These are phyloP conservation scores for Populus simonii DNA, from an alignment of 345 rosid genomes.

Conservation along the genomic window DNA sequence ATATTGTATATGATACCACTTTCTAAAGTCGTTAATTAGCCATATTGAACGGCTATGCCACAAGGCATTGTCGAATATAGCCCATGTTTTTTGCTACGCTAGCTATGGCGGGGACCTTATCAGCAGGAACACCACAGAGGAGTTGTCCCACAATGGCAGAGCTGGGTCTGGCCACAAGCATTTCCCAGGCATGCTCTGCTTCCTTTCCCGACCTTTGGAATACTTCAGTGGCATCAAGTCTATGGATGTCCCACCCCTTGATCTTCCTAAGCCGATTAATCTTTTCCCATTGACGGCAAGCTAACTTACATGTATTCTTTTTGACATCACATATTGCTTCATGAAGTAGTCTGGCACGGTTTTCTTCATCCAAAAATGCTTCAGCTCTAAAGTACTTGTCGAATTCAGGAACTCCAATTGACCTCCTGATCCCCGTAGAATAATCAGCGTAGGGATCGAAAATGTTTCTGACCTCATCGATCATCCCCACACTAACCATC, in stretches of 20 bases:
- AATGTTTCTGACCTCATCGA: slow-evolving; percentile 56
- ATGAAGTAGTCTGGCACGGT: slow-evolving; percentile 28
- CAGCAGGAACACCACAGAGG: slow-evolving; percentile 22
- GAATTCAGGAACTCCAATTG: slow-evolving; percentile 78
- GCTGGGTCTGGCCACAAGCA: slow-evolving; percentile 54
- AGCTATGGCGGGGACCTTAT: background rate
- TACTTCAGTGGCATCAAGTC: slow-evolving; percentile 65
- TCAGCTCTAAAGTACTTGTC: slow-evolving; percentile 48
- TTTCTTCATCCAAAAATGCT: slow-evolving; percentile 26
- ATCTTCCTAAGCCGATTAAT: slow-evolving; percentile 45
- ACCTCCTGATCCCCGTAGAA: slow-evolving; percentile 45
- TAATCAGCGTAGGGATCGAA: slow-evolving; percentile 40
- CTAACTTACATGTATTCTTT: slow-evolving; percentile 48
- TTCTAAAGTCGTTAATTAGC: too few relatives aligned
- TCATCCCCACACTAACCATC: slow-evolving; percentile 69
- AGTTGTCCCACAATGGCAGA: slow-evolving; percentile 52
- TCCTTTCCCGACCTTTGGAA: slow-evolving; percentile 37
- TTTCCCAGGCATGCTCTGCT: slow-evolving; percentile 64
- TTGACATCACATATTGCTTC: slow-evolving; percentile 56
- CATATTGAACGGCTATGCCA: slow-evolving; percentile 19
- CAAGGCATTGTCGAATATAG: slow-evolving; percentile 36
- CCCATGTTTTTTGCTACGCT: slow-evolving; percentile 10
- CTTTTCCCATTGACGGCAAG: slow-evolving; percentile 60
- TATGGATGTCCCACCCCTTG: slow-evolving; percentile 63
- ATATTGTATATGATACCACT: background rate